Percentiles rank a stretch among this genome's conserved stretches.
Conservation (phyloP, 257 asterid species). For the Nicotiana sylvestris region DNA sequence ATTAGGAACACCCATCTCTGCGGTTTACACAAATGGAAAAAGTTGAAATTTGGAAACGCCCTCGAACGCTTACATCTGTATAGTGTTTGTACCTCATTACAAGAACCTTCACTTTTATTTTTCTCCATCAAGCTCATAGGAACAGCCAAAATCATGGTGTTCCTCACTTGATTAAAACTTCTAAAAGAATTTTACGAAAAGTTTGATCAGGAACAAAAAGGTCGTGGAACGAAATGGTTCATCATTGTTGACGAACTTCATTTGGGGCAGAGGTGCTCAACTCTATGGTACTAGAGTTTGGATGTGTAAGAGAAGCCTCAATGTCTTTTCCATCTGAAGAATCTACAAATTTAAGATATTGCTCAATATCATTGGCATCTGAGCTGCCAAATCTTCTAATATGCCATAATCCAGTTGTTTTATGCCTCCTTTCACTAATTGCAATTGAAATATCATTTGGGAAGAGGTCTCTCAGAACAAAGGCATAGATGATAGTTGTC, state of each 20-base stretch:
- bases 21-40: neutral
- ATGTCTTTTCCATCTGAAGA: conserved; percentile 40
- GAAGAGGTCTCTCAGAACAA: conserved; percentile 54
- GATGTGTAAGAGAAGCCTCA: conserved; percentile 32
- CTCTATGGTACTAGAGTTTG: conserved; percentile 14
- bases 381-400: conserved; percentile 40
- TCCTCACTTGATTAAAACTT: conserved; percentile 30
- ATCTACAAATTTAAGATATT: conserved; percentile 44
- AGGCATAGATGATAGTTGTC: conserved; percentile 60
- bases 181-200: neutral
- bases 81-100: neutral
- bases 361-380: conserved; percentile 27
- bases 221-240: neutral
- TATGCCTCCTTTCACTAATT: conserved; percentile 45
- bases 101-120: neutral
- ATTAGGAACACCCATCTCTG: neutral
- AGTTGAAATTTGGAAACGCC: neutral
- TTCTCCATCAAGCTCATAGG: conserved; percentile 39
- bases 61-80: neutral
- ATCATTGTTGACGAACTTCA: neutral
- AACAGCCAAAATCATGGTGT: conserved; percentile 9
- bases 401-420: conserved; percentile 32
- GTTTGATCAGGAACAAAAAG: neutral
- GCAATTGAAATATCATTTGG: conserved; percentile 85
- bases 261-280: neutral